phyloP scores from a whole-genome alignment of 805 yeast genomes.

The Candida nanaspora region DNA sequence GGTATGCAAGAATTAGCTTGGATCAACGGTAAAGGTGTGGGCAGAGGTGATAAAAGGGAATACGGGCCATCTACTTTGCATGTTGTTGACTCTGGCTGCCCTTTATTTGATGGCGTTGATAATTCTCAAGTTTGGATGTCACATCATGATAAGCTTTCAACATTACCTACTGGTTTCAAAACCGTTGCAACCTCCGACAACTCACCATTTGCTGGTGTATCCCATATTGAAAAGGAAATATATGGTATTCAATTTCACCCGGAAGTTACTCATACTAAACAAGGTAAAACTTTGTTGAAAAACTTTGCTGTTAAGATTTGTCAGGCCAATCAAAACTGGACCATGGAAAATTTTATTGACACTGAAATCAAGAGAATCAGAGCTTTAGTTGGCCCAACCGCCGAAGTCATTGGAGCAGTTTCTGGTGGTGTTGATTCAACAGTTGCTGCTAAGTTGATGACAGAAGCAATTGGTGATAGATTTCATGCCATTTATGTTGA shows the following conservation, averaged over 20 bases:
- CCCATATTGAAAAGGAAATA: constrained; percentile 63
- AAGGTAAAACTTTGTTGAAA: constrained; percentile 80
- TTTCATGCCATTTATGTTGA: constrained; percentile 98
- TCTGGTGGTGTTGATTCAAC: constrained; percentile 99
- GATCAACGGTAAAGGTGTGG: constrained; percentile 91
- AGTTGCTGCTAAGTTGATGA: constrained; percentile 96
- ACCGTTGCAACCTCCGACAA: constrained; percentile 86
- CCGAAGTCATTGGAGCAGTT: constrained; percentile 98
- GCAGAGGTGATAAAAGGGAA: constrained; percentile 95
- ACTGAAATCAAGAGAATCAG: constrained; percentile 93
- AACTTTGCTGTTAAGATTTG: constrained; percentile 94
- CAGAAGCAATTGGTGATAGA: constrained; percentile 96
- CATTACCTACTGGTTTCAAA: constrained; percentile 83
- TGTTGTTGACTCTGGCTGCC: constrained; percentile 66
- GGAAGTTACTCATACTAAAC: constrained; percentile 92
- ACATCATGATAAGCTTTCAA: constrained; percentile 92
- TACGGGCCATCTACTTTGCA: constrained; percentile 92
- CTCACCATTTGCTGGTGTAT: constrained; percentile 94
- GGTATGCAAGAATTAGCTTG: constrained; percentile 99
- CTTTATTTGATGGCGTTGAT: constrained; percentile 81
- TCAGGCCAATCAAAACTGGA: constrained; percentile 85
- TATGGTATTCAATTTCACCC: constrained; percentile 99
- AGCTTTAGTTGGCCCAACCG: constrained; percentile 89
- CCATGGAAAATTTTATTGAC: constrained; percentile 95
- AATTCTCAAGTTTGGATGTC: constrained; percentile 99